phyloP scores from a whole-genome alignment of 2,329 filamentous ascomycete species.

The Aspergillus thermomutatus region DNA sequence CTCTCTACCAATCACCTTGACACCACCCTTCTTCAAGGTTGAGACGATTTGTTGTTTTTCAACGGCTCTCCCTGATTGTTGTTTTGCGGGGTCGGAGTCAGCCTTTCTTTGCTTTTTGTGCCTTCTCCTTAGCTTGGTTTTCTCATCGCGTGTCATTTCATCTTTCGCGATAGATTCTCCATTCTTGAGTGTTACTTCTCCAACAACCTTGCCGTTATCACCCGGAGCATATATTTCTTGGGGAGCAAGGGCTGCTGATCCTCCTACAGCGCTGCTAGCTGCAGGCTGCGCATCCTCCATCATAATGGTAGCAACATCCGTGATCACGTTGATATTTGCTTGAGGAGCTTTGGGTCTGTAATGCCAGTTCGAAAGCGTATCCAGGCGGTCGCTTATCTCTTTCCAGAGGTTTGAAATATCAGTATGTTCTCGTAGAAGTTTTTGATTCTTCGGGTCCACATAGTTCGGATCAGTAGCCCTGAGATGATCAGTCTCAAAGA shows the following conservation, averaged over 20 bases:
- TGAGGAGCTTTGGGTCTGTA: slow-evolving; percentile 87
- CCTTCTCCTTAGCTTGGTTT: slow-evolving; percentile 68
- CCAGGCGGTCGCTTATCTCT: slow-evolving; percentile 73
- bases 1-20: slow-evolving; percentile 88
- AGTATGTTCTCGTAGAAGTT: slow-evolving; percentile 73
- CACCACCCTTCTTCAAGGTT: slow-evolving; percentile 76
- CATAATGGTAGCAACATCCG: slow-evolving; percentile 83
- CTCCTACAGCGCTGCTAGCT: slow-evolving; percentile 62
- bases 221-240: slow-evolving; percentile 91
- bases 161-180: slow-evolving; percentile 75
- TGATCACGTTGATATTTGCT: slow-evolving; percentile 78
- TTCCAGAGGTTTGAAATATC: slow-evolving; percentile 83
- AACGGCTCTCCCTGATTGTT: slow-evolving; percentile 43
- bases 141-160: slow-evolving; percentile 87
- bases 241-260: slow-evolving; percentile 73
- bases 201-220: slow-evolving; percentile 58
- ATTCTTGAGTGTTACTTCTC: slow-evolving; percentile 73
- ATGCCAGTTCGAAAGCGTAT: slow-evolving; percentile 88
- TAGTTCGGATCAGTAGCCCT: slow-evolving; percentile 75
- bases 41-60: slow-evolving; percentile 57
- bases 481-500: slow-evolving; percentile 91
- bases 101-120: slow-evolving; percentile 79
- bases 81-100: slow-evolving; percentile 46
- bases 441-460: slow-evolving; percentile 77
- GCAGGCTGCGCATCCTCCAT: slow-evolving; percentile 96